phyloP scores from a whole-genome alignment of 108 stramenopile species.

The Cylindrotheca closterium region DNA sequence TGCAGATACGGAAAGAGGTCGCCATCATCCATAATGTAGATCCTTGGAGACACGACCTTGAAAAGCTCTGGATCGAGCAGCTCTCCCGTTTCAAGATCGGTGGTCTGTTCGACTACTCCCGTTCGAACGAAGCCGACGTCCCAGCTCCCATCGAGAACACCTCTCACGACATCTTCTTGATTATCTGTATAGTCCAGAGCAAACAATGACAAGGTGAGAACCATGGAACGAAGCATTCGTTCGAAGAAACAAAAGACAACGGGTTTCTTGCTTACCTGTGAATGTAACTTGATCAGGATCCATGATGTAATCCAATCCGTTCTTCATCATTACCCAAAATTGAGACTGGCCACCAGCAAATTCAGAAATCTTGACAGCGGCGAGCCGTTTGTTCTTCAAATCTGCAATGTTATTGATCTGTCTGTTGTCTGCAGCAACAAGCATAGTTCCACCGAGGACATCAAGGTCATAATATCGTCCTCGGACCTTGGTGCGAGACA shows the following conservation, averaged over 20 bases:
- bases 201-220: too few species aligned
- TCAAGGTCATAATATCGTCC: constrained; percentile 26
- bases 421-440: constrained; percentile 3
- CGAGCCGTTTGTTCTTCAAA: constrained; percentile 29
- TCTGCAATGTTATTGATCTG: constrained; percentile 23
- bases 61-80: constrained; percentile 20
- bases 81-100: constrained; percentile 10
- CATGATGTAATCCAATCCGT: constrained; percentile 29
- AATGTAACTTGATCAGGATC: constrained; percentile 45
- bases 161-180: constrained; percentile 37
- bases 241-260: too few species aligned
- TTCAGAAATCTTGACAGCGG: constrained; percentile 32
- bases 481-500: constrained; percentile 21
- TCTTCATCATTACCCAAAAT: constrained; percentile 25
- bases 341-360: constrained; percentile 45
- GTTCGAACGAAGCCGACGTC: constrained; percentile 47
- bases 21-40: constrained; percentile 26
- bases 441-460: constrained; percentile 37
- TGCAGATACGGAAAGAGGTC: constrained; percentile 32
- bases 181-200: too few species aligned
- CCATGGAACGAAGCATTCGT: too few species aligned
- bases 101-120: constrained; percentile 30
- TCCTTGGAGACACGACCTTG: constrained; percentile 24
- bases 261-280: too few species aligned
- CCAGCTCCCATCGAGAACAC: constrained; percentile 30